Evolutionary conservation across 805 yeast genomes (phyloP), one percentile per base, ranked within the genome.

Genomic region (Candida methanosorbosa): DNA sequence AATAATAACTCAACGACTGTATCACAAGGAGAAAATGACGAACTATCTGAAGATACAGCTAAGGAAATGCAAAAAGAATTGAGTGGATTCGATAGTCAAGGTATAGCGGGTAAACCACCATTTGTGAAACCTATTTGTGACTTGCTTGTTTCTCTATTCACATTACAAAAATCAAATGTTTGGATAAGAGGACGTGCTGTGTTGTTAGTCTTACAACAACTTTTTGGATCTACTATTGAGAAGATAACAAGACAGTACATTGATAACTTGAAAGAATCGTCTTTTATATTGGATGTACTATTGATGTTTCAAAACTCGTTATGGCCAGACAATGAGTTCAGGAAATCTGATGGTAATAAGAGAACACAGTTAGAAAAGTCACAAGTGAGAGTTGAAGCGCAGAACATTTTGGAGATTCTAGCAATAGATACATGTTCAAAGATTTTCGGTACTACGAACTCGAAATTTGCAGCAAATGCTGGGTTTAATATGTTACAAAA

Each of bases 141-240:
- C 42, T 51, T 85, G 9, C 68, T 87, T 34, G 69, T 84, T 15
- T 64, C 80, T 0, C 49, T 86, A 2, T 88, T 88, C 56, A 75
- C 82, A 21, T 56, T 84, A 17, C 46, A 55, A n/a, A 53, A 43
- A 14, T 67, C 82, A 2, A 76, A 75, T 31, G 74, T 76, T 31
- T 85, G 95, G 94, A 56, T 88, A 2, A 63, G 95, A 35, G 97
- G 95, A 0, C 64, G 87, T 29, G 95, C 96, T 0, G 64, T 86
- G 8, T 68, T 87, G 26, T 76, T 86, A 5, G 74, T 88, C 4
- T 59, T 88, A 35, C 96, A 87, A 54, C 95, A 86, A 52, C 56
- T 88, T 1, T 66, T 88, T 26, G 97, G 97, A 0, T 82, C 90
- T 2, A 81, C 96, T 0, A 79, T 59, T 34, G 96, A 88, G 49